phyloP scores from a whole-genome alignment of 2,329 filamentous ascomycete species.

The Whalleya microplaca region DNA sequence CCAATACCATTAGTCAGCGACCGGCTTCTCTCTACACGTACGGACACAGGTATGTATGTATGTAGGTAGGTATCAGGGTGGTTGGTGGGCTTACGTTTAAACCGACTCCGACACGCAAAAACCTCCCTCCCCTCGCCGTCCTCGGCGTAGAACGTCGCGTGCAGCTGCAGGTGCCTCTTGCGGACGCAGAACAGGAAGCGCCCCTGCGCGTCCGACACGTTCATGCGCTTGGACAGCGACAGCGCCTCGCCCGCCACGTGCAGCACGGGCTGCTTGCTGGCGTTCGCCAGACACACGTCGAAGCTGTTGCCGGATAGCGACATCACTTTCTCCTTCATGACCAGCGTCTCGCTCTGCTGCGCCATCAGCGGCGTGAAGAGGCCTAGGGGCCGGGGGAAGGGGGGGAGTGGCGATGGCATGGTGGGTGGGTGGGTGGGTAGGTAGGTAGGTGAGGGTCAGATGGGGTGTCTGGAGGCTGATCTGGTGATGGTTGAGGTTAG shows the following conservation, averaged over 20 bases:
- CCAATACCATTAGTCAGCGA: constrained; percentile 10
- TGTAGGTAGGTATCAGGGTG: neutral
- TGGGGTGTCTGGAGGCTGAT: no score
- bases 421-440: no score
- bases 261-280: constrained; percentile 57
- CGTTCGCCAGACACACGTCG: constrained; percentile 59
- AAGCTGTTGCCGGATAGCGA: constrained; percentile 68
- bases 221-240: constrained; percentile 58
- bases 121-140: constrained; percentile 50
- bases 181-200: constrained; percentile 62
- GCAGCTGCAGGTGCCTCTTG: constrained; percentile 55
- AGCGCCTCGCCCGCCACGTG: constrained; percentile 59
- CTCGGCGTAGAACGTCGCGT: constrained; percentile 56
- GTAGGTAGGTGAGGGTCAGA: no score
- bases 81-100: constrained; percentile 48
- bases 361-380: constrained; percentile 46
- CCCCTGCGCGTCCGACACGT: constrained; percentile 55
- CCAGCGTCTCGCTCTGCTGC: constrained; percentile 49
- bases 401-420: no score
- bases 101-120: constrained; percentile 59
- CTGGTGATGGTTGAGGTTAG: no score
- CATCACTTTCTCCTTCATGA: constrained; percentile 64
- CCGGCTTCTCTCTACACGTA: neutral
- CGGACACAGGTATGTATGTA: neutral
- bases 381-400: no score